Evolutionary conservation across 371 early-diverging fungal genomes (phyloP), one percentile per base, ranked within the genome.

Genomic region (Mycotypha africana): DNA sequence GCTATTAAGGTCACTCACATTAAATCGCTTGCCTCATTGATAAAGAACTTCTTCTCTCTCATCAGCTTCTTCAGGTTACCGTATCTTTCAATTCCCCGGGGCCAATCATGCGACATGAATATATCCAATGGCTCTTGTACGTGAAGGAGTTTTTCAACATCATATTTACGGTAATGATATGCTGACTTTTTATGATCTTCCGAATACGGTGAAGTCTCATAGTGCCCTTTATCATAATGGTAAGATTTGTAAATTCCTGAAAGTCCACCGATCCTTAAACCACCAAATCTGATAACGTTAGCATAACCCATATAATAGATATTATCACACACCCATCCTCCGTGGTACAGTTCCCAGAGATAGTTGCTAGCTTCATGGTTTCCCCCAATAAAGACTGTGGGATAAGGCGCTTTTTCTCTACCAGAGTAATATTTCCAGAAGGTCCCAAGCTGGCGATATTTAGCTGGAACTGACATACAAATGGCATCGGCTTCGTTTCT

Each of bases 41-140:
- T 52, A 46, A 97, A 88, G 49, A 69, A 86, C 8, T 72, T 72
- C 50, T 97, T 97, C 4, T 26, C 51, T 1, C 61, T 49, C 17
- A 93, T 49, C 33, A 98, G 70, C 26, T 36, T 30, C 0, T 62
- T 36, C 0, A 76, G 46, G 64, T 97, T 70, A 2, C 98, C 98
- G 63, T 84, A 82, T 17, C 73, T 60, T 38, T 89, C 88, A 21
- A 97, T 88, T 3, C 85, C 82, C 19, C 74, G 68, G 0, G 99
- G 99, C 99, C 99, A 98, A 62, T 98, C 99, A 56, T 98, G 99
- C 5, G 94, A 92, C 2, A 95, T 45, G 41, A 97, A 86, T 9
- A 97, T 75, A 53, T 97, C 96, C 31, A 95, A 34, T 0, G 88
- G 84, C 12, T 79, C 48, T 17, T 56, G 49, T 37, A 83, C 62